Base-by-base conservation (phyloP, 768 basidiomycete genomes). In the Xerocomus spinulosus region DNA sequence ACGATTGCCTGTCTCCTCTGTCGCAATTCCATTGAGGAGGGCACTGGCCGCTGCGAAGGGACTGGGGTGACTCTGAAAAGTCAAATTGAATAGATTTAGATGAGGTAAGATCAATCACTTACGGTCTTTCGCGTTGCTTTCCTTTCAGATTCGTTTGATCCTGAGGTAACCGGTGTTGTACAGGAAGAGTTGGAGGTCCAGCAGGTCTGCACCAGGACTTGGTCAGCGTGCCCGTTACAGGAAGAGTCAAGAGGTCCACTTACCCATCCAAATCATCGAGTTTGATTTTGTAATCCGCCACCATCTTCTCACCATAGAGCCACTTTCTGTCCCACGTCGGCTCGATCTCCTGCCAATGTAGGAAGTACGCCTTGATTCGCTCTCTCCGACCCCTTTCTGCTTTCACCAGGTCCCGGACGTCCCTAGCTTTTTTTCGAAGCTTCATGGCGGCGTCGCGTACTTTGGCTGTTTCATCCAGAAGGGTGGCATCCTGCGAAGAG, bases 361-460 rank as follows among this genome's bases (percentile, higher is more conserved):
- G 44, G 30, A 60, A 68, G 21, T 54, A 67, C 8, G 50, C 25
- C 17, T 66, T 57, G 54, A 68, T 58, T 13, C 66, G 49, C 36
- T 57, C 57, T 42, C 61, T 48, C 13, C 66, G 51, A 14, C 52
- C 62, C 24, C 13, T 46, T 46, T 66, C 62, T 0, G 53, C 60
- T 39, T 56, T 55, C 1, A 54, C 53, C 8, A 60, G 50, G 4
- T 58, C 55, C 9, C 64, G 59, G 21, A 58, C 33, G n/a, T 58
- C 54, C 35, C 54, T 53, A 9, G 53, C 62, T 30, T 46, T 56
- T 28, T 56, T 53, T 24, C 53, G 50, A 9, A 63, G 46, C 24
- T 44, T 50, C 17, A 48, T 55, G 13, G 60, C 64, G 5, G 36
- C 42, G 9, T 59, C 51, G 3, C 52, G 54, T 18, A 60, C 44